Evolutionary conservation across 208 protist species (phyloP).

Genomic region (Trypanosoma congolense): DNA sequence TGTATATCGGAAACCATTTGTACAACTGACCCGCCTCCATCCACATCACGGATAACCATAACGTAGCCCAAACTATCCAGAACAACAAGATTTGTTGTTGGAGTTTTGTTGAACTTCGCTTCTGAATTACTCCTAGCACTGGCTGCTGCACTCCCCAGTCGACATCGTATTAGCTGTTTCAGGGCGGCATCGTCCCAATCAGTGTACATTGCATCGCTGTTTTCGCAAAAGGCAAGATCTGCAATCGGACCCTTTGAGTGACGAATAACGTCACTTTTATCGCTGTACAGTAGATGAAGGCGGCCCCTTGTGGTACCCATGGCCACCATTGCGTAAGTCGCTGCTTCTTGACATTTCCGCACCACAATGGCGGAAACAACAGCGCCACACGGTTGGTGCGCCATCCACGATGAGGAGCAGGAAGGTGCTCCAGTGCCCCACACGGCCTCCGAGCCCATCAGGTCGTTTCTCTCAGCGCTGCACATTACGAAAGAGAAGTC

Average conservation of each 20-base stretch:
- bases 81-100: conserved; percentile 36
- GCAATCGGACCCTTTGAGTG: conserved; percentile 65
- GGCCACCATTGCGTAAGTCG: conserved; percentile 32
- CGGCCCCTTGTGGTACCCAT: conserved; percentile 60
- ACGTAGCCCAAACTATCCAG: conserved; percentile 64
- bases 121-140: background rate
- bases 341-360: conserved; percentile 15
- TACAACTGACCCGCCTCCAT: conserved; percentile 24
- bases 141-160: background rate
- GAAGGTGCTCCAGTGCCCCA: background rate
- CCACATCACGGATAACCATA: conserved; percentile 46
- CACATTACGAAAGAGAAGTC: conserved; percentile 21
- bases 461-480: background rate
- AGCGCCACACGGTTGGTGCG: conserved; percentile 20
- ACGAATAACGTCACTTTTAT: conserved; percentile 25
- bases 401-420: conserved; percentile 43
- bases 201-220: too few species aligned
- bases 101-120: background rate
- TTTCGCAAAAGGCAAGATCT: conserved; percentile 59
- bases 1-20: conserved; percentile 63
- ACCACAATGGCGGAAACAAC: conserved; percentile 57
- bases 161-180: conserved; percentile 25
- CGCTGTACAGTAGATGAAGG: conserved; percentile 33
- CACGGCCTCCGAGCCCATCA: background rate
- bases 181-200: conserved; percentile 16